Base-by-base conservation (phyloP, 2,329 filamentous ascomycete species). In the Colletotrichum sp. region DNA sequence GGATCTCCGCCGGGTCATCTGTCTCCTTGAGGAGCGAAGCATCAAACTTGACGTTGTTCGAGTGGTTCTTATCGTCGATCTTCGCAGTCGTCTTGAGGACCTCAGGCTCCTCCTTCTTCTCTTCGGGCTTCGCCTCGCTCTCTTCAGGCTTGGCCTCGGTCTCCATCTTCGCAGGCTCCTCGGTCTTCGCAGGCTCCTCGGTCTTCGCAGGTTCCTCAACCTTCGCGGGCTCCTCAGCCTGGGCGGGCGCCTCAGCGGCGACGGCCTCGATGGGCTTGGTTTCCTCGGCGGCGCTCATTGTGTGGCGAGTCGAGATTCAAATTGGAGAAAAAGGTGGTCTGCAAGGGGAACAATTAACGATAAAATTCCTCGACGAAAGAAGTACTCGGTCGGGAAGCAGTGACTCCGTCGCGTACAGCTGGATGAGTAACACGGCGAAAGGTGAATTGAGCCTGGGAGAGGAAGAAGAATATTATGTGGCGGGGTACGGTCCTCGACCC, bases 1-100 rank as follows among this genome's bases (percentile, higher is more conserved):
- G 93, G 80, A 98, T 98, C 84, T 93, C 90, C 29, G 88, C 88
- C 2, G 94, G 94, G 83, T 98, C 94, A 78, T 93, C 92, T 29
- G 93, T 93, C 81, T 95, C 92, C 67, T 92, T 86, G 76, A 91
- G 90, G 43, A 87, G 83, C 63, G 91, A 91, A 64, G 94, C 89
- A 79, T 95, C 92, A 72, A 93, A 94, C 83, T 94, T 95, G 83
- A 88, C 88, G 78, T 93, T 93, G 78, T 91, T 90, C 77, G 82
- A 79, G 73, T 80, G 80, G 77, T 86, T 81, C 38, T 84, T 80
- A 64, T 79, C 76, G 74, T 86, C 81, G 70, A 82, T 81, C 76
- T 81, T 80, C 75, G 82, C 84, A 38, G 82, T 86, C 69, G 83
- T 89, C 85, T 86, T 87, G 72, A 88, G 82, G 70, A 88, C 84